phyloP scores from a whole-genome alignment of 306 rosid species.

The Delonix regia region DNA sequence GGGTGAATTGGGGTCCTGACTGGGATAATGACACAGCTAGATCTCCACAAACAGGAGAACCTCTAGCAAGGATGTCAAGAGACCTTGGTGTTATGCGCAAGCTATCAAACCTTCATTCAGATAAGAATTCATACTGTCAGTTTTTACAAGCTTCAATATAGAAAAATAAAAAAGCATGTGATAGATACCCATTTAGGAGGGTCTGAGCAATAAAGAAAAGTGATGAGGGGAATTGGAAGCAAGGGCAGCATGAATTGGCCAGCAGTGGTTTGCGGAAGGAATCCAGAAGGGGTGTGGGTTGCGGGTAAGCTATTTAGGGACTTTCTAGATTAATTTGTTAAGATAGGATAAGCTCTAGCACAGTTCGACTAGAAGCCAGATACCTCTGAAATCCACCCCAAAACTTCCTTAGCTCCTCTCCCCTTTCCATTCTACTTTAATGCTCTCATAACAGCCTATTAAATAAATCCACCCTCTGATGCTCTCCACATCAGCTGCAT shows the following conservation, averaged over 20 bases:
- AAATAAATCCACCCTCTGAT: background rate
- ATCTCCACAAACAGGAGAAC: slow-evolving; percentile 99
- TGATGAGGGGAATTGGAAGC: background rate
- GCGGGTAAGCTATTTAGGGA: background rate
- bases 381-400: background rate
- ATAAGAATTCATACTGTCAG: slow-evolving; percentile 42
- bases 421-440: background rate
- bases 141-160: slow-evolving; percentile 13
- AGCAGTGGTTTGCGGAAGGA: background rate
- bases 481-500: background rate
- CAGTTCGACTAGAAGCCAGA: background rate
- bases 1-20: slow-evolving; percentile 98
- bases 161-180: background rate
- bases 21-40: slow-evolving; percentile 97
- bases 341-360: background rate
- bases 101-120: slow-evolving; percentile 90
- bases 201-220: background rate
- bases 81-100: slow-evolving; percentile 96
- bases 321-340: too few species aligned
- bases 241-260: background rate
- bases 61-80: slow-evolving; percentile 93
- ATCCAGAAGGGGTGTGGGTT: background rate
- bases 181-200: background rate
- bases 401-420: background rate
- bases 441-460: background rate